Evolutionary conservation across 441 rosid species (phyloP), one percentile per base, ranked within the genome.

Genomic region (Syzygium syzygioides): DNA sequence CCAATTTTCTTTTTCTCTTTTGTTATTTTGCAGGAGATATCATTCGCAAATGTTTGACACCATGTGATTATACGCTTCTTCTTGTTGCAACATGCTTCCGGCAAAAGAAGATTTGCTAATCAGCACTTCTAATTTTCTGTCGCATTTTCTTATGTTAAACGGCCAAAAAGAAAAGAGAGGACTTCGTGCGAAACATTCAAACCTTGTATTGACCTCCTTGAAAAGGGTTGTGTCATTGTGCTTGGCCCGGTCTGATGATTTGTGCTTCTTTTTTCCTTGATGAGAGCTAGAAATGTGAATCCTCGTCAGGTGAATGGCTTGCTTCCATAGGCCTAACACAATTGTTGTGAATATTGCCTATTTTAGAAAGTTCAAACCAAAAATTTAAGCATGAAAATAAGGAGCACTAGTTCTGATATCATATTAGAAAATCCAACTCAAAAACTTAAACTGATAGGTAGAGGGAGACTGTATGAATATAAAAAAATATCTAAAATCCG

Each of bases 401-500:
- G 9, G 14, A 28, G 18, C 14, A 60, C 7, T 60, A 28, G 6
- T 7, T 14, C 6, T 14, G 68, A 60, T 28, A 60, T 28, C 32
- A 60, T 28, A 18, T 60, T 60, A 4, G 4, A 60, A 60, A 60
- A 2, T 28, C 18, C n/a, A 60, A 60, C 4, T 6, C 0, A 60
- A 6, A 13, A 60, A 1, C 6, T 60, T 14, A 60, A 60, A 28
- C 6, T 60, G 14, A 60, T 28, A 60, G n/a, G 9, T 60, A 4
- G 4, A 60, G 1, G 2, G 4, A 60, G 2, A 60, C 9, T 2
- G 1, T 4, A 6, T 60, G 9, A 60, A 60, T 60, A 28, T 60
- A 60, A 28, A 60, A 13, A 13, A 28, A 8, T 1, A 1, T 0
- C 6, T 28, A 60, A 0, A 13, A 2, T 15, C 32, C 6, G 0